Percentiles rank a stretch among this genome's conserved stretches.
These are phyloP conservation scores for Botrytis porri DNA, from an alignment of 2,329 filamentous ascomycete species.

Conservation along the genomic window DNA sequence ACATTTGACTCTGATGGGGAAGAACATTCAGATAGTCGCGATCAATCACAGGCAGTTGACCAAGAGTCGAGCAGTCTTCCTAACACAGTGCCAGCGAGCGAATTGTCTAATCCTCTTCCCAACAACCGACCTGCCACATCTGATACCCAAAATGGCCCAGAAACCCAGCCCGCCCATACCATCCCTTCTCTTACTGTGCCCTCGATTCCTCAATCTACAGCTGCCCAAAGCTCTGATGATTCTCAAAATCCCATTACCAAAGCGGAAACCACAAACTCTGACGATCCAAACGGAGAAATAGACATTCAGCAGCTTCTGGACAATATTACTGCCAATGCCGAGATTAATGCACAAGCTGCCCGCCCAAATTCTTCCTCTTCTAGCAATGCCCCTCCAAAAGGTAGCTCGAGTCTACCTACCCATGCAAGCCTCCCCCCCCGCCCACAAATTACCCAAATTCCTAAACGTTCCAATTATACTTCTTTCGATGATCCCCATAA, in stretches of 20 bases:
- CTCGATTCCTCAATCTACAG: constrained; percentile 24
- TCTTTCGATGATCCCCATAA: constrained; percentile 36
- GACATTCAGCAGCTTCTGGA: constrained; percentile 41
- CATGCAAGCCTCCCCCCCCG: constrained; percentile 40
- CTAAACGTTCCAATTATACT: constrained; percentile 23
- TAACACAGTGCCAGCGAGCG: constrained; percentile 30
- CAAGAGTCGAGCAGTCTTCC: constrained; percentile 31
- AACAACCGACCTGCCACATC: constrained; percentile 25
- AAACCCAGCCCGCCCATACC: constrained; percentile 28
- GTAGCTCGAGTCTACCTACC: constrained; percentile 32
- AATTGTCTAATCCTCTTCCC: constrained; percentile 23
- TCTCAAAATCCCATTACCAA: constrained; percentile 24
- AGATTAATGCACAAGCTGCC: constrained; percentile 34
- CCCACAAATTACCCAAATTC: constrained; percentile 35
- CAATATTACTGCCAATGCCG: constrained; percentile 41
- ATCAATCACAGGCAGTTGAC: constrained; percentile 36
- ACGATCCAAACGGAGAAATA: constrained; percentile 37
- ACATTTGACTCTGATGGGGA: constrained; percentile 40
- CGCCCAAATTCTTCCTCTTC: constrained; percentile 27
- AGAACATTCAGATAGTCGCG: constrained; percentile 37
- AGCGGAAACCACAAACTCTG: constrained; percentile 26
- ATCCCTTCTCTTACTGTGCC: constrained; percentile 26
- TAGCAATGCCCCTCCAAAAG: constrained; percentile 30
- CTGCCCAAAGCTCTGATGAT: constrained; percentile 24
- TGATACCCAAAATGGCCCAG: constrained; percentile 24